A percentile compares a stretch with the other conserved stretches of the same genome.
Conservation (phyloP, 192 early-diverging fungal genomes). For the Kickxella alabastrina region DNA sequence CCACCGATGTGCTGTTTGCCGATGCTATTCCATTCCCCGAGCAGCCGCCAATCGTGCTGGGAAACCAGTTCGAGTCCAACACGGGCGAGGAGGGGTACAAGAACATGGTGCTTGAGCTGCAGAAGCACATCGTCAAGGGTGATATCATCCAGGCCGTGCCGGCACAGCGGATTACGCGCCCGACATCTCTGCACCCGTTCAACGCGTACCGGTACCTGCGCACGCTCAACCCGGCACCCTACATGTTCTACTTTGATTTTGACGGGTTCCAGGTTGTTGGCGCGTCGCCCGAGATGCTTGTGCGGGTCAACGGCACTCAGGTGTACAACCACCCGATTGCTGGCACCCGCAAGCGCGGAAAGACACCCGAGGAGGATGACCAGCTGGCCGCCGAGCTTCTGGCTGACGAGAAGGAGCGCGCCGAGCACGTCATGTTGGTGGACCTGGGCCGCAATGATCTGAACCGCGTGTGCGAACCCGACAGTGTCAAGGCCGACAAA, state of each 20-base stretch:
- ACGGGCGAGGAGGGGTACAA: conserved; percentile 90
- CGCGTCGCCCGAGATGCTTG: conserved; percentile 97
- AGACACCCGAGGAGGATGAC: conserved; percentile 82
- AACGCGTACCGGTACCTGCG: conserved; percentile 96
- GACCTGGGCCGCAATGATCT: conserved; percentile 98
- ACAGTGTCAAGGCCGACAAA: conserved; percentile 89
- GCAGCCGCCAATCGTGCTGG: conserved; percentile 68
- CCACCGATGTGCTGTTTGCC: conserved; percentile 64
- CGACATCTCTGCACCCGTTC: conserved; percentile 91
- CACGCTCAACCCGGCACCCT: conserved; percentile 97
- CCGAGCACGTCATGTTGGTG: conserved; percentile 99
- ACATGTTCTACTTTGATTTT: conserved; percentile 99
- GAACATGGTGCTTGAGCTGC: conserved; percentile 79
- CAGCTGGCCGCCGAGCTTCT: conserved; percentile 84
- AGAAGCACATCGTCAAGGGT: conserved; percentile 89
- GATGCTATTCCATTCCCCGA: conserved; percentile 73
- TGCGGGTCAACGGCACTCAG: conserved; percentile 77
- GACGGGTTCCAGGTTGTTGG: conserved; percentile 93
- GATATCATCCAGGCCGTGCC: conserved; percentile 99
- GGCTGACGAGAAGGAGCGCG: conserved; percentile 90
- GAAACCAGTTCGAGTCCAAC: conserved; percentile 75
- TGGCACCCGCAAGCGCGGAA: conserved; percentile 90
- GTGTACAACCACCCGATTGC: conserved; percentile 97
- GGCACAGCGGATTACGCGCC: conserved; percentile 81
- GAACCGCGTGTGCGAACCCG: conserved; percentile 92